phyloP scores from a whole-genome alignment of 257 asterid species.

The Gentiana straminea region DNA sequence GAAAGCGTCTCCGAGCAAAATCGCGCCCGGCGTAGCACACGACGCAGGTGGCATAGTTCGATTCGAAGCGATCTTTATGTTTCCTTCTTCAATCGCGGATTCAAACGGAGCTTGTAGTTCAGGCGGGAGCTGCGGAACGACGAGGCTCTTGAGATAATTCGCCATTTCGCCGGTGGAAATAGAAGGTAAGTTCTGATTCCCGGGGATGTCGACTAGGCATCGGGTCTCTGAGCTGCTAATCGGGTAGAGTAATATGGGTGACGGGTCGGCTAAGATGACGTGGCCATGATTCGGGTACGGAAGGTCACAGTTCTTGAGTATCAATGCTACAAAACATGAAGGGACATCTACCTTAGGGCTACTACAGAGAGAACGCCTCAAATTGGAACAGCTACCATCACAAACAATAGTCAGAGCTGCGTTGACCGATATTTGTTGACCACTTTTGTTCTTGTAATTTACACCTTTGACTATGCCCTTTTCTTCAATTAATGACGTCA shows the following conservation, averaged over 20 bases:
- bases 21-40: constrained; percentile 19
- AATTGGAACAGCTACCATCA: constrained; percentile 21
- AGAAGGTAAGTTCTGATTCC: constrained; percentile 14
- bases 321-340: too few species aligned
- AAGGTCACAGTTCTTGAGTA: too few species aligned
- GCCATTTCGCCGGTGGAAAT: constrained; percentile 16
- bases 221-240: constrained; percentile 19
- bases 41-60: constrained; percentile 22
- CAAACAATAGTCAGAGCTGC: constrained; percentile 21
- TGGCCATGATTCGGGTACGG: too few species aligned
- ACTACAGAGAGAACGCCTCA: constrained; percentile 17
- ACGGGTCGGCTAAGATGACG: neutral
- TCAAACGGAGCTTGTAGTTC: constrained; percentile 10
- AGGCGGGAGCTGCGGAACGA: constrained; percentile 16
- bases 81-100: constrained; percentile 13
- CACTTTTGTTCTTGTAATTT: constrained; percentile 16
- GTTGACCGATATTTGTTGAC: constrained; percentile 5
- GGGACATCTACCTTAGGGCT: constrained; percentile 11
- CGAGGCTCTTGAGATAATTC: constrained; percentile 13
- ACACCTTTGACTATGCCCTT: constrained; percentile 24
- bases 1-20: constrained; percentile 17
- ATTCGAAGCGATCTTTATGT: constrained; percentile 17
- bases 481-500: constrained; percentile 17
- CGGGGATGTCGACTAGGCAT: constrained; percentile 17
- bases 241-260: constrained; percentile 16